Evolutionary conservation across 306 rosid species (phyloP).

Genomic region (Morella rubra): DNA sequence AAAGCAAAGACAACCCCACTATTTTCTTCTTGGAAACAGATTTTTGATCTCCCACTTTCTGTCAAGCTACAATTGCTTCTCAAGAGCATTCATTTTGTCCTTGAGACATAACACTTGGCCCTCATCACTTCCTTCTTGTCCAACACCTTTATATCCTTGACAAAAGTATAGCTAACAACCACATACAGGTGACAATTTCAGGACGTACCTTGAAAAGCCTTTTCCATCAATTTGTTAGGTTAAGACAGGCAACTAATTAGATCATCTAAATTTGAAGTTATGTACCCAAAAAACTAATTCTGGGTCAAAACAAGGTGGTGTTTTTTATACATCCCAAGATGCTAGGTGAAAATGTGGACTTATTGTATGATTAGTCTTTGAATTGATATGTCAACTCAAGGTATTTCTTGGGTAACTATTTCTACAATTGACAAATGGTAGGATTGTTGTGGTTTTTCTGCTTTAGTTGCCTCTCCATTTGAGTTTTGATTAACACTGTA

Average conservation of each 20-base stretch:
- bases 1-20: not conserved
- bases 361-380: not conserved
- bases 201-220: not conserved
- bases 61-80: constrained; percentile 36
- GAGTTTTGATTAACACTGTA: not conserved
- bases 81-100: constrained; percentile 79
- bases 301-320: not conserved
- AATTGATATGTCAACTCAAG: not conserved
- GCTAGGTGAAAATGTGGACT: not conserved
- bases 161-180: no score
- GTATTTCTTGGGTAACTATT: no score
- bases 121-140: constrained; percentile 89
- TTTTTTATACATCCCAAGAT: not conserved
- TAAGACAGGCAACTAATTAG: not conserved
- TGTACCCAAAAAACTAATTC: not conserved
- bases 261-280: not conserved
- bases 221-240: not conserved
- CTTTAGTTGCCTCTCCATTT: not conserved
- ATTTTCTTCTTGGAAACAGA: not conserved
- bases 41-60: not conserved
- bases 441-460: no score
- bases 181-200: no score
- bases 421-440: no score
- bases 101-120: constrained; percentile 86
- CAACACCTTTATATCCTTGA: constrained; percentile 70